Evolutionary conservation across 257 asterid genomes (phyloP).

Genomic region (Nicotiana tabacum): DNA sequence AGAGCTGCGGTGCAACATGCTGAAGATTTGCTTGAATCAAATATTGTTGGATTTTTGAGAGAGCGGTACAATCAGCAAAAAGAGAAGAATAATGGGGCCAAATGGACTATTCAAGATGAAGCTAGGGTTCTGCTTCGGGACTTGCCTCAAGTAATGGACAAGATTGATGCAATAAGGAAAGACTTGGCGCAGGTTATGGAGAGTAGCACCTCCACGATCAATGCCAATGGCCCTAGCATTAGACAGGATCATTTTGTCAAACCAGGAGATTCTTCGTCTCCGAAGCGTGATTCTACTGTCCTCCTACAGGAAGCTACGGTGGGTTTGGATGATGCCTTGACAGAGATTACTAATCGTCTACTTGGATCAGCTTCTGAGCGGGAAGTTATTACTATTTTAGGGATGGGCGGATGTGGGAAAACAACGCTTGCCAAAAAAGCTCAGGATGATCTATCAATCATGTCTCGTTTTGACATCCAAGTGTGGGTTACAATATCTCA

Average conservation of each 20-base stretch:
- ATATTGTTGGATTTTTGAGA: not conserved
- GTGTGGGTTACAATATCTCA: not conserved
- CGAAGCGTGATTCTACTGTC: not conserved
- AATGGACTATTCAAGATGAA: not conserved
- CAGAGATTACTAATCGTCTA: not conserved
- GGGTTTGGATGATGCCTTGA: not conserved
- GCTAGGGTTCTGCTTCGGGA: not conserved
- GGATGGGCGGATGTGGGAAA: not conserved
- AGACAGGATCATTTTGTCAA: not conserved
- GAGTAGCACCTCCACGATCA: not conserved
- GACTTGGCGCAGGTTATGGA: not conserved
- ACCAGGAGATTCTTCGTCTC: not conserved
- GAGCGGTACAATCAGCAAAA: not conserved
- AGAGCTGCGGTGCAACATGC: not conserved
- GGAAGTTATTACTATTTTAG: not conserved
- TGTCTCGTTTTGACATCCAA: not conserved
- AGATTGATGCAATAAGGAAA: not conserved
- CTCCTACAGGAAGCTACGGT: not conserved
- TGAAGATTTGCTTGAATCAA: not conserved
- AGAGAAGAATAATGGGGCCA: not conserved
- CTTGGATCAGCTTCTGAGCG: not conserved
- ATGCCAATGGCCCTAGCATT: not conserved
- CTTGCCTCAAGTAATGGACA: not conserved
- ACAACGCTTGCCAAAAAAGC: not conserved
- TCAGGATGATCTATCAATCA: not conserved